These are phyloP conservation scores for Populus tomentosa DNA, from an alignment of 441 rosid species.

Conservation along the genomic window DNA sequence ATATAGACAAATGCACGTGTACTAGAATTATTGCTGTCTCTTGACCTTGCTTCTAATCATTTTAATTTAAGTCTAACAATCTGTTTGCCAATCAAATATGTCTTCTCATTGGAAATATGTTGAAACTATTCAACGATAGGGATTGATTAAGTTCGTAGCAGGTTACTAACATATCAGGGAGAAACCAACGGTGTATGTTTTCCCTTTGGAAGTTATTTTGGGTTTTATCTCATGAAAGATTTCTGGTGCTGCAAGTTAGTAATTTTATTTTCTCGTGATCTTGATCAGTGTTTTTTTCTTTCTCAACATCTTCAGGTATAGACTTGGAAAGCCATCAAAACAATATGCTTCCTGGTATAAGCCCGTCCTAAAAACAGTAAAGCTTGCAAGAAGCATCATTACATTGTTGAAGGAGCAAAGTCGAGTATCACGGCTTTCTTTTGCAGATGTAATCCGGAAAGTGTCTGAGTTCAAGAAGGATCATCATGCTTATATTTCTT, in stretches of 20 bases:
- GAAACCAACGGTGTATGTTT: neutral
- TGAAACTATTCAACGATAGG: neutral
- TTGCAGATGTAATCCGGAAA: constrained; percentile 46
- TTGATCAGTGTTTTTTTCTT: neutral
- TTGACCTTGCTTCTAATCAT: neutral
- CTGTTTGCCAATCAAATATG: neutral
- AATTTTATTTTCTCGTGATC: neutral
- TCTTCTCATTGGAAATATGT: neutral
- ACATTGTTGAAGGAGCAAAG: constrained; percentile 52
- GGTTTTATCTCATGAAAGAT: neutral
- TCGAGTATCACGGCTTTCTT: constrained; percentile 58
- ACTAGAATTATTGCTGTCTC: neutral
- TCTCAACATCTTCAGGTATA: constrained; percentile 48
- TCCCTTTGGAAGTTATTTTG: neutral
- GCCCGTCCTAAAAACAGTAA: constrained; percentile 69
- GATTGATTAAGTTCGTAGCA: neutral
- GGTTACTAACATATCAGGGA: neutral
- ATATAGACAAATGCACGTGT: neutral
- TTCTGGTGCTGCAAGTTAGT: neutral
- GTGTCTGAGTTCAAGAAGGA: constrained; percentile 8
- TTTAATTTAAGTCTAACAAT: neutral
- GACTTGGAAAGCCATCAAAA: constrained; percentile 78
- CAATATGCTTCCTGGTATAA: constrained; percentile 71
- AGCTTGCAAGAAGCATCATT: constrained; percentile 56
- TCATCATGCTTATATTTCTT: constrained; percentile 55